Evolutionary conservation across 176 grass and related monocot species (phyloP).

Genomic region (Hordeum marinum): DNA sequence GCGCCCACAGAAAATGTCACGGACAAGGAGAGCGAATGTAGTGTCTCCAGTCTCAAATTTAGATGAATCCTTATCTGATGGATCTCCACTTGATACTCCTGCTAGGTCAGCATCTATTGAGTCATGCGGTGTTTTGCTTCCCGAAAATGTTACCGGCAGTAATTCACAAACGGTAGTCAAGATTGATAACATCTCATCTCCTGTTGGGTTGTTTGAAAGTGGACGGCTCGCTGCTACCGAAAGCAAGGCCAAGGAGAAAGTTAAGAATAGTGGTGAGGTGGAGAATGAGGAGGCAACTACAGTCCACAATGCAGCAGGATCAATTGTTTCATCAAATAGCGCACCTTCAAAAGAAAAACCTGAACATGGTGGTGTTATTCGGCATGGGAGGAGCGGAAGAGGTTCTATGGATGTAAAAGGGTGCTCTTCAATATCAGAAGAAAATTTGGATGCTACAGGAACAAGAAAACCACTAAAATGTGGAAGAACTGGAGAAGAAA

Average conservation of each 20-base stretch:
- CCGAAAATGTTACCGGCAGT: constrained; percentile 23
- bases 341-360: constrained; percentile 75
- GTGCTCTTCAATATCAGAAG: constrained; percentile 47
- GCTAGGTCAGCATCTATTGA: constrained; percentile 36
- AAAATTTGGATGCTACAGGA: constrained; percentile 47
- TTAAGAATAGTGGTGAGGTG: constrained; percentile 45
- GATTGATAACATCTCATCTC: constrained; percentile 45
- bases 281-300: constrained; percentile 37
- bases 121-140: background rate
- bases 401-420: constrained; percentile 48
- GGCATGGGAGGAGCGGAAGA: constrained; percentile 65
- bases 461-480: constrained; percentile 54
- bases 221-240: constrained; percentile 47
- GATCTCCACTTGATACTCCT: constrained; percentile 48
- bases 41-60: constrained; percentile 91
- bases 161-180: constrained; percentile 21
- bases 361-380: constrained; percentile 47
- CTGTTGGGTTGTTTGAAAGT: constrained; percentile 63
- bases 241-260: constrained; percentile 66
- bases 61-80: constrained; percentile 66
- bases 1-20: constrained; percentile 72
- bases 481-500: constrained; percentile 54
- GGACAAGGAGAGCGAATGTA: constrained; percentile 75
- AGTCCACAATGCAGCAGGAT: constrained; percentile 25
- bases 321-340: constrained; percentile 45